Percentiles rank a stretch among this genome's conserved stretches.
These are phyloP conservation scores for Tubosaeta sp. DNA, from an alignment of 768 basidiomycete species.

Conservation along the genomic window DNA sequence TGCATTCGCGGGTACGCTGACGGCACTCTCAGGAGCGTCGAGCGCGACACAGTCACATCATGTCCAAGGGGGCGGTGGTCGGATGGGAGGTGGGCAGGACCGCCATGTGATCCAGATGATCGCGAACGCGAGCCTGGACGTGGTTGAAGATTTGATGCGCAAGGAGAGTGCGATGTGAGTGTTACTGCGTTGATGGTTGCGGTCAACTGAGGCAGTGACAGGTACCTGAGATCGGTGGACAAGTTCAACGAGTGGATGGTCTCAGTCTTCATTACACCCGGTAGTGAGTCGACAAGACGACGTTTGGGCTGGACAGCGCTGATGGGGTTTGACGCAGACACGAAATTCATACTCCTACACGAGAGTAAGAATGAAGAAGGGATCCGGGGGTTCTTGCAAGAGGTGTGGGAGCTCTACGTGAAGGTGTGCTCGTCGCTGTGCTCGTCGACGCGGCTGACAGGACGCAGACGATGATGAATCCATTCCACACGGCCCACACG, in stretches of 20 bases:
- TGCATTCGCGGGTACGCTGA: constrained; percentile 85
- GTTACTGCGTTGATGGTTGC: constrained; percentile 3
- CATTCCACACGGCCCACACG: constrained; percentile 93
- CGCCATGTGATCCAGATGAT: constrained; percentile 98
- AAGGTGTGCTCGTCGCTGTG: constrained; percentile 56
- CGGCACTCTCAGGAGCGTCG: constrained; percentile 81
- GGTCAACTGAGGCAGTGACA: constrained; percentile 33
- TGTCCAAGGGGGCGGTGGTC: constrained; percentile 56
- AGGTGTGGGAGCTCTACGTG: constrained; percentile 95
- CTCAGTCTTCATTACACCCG: constrained; percentile 92
- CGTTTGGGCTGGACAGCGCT: constrained; percentile 17
- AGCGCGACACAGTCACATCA: constrained; percentile 62
- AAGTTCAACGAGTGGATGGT: constrained; percentile 99
- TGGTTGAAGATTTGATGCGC: constrained; percentile 89
- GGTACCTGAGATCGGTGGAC: constrained; percentile 95
- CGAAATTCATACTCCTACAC: constrained; percentile 92
- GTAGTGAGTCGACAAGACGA: constrained; percentile 56
- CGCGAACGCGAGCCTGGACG: constrained; percentile 93
- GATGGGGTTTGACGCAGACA: constrained; percentile 49
- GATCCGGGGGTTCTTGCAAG: constrained; percentile 86
- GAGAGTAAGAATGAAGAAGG: constrained; percentile 97
- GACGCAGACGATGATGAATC: constrained; percentile 78
- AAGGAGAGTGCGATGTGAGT: constrained; percentile 76
- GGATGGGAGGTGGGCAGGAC: constrained; percentile 79
- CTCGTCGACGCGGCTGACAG: neutral